Evolutionary conservation across 2,329 filamentous ascomycete species (phyloP).

Genomic region (Cryphonectria japonica): DNA sequence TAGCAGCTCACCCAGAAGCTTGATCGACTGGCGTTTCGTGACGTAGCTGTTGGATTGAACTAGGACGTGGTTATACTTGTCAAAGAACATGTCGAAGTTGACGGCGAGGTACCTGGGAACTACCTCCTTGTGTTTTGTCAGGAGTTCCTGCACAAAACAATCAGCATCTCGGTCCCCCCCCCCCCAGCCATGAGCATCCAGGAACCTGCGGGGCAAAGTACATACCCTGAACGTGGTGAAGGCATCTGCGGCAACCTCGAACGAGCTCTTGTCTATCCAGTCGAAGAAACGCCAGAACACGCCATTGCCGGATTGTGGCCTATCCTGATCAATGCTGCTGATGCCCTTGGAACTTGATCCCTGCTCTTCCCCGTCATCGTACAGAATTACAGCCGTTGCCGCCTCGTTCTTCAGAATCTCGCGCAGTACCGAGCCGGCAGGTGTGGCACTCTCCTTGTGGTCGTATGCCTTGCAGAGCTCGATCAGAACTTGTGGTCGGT

Average conservation of each 20-base stretch:
- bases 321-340: constrained; percentile 74
- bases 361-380: constrained; percentile 78
- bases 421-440: constrained; percentile 85
- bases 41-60: constrained; percentile 95
- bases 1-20: constrained; percentile 91
- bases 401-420: constrained; percentile 90
- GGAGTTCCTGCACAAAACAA: constrained; percentile 67
- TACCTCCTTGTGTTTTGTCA: constrained; percentile 91
- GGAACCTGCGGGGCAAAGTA: constrained; percentile 5
- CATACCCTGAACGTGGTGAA: constrained; percentile 94
- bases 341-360: constrained; percentile 77
- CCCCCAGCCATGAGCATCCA: not conserved
- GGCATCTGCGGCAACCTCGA: constrained; percentile 95
- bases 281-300: constrained; percentile 97
- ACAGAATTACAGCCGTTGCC: constrained; percentile 87
- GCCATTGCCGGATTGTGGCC: constrained; percentile 76
- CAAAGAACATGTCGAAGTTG: constrained; percentile 94
- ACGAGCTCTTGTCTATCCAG: constrained; percentile 95
- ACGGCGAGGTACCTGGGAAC: constrained; percentile 85
- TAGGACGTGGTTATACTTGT: constrained; percentile 83
- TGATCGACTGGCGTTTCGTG: constrained; percentile 97
- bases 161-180: constrained; percentile 1
- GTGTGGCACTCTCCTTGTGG: constrained; percentile 86
- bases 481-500: constrained; percentile 83
- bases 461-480: constrained; percentile 90